A percentile compares a stretch with the other conserved stretches of the same genome.
These are phyloP conservation scores for Penicillium silybi DNA, from an alignment of 495 filamentous ascomycete species.

Conservation along the genomic window DNA sequence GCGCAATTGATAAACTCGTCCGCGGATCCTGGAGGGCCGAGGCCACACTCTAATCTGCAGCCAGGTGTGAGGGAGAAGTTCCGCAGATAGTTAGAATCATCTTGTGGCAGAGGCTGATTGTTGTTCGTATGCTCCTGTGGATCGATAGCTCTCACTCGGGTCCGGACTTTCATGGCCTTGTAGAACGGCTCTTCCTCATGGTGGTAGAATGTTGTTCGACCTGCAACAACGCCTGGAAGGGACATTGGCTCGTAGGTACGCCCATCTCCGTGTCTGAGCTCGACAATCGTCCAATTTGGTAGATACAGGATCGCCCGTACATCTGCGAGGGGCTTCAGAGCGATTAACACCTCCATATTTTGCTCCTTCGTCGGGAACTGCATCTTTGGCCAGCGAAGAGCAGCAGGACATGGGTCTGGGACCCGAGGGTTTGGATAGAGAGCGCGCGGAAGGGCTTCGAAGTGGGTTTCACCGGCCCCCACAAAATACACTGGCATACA, in stretches of 20 bases:
- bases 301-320: conserved; percentile 22
- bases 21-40: conserved; percentile 6
- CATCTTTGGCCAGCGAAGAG: conserved; percentile 19
- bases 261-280: conserved; percentile 21
- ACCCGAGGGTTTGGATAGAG: conserved; percentile 21
- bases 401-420: conserved; percentile 18
- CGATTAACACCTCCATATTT: conserved; percentile 12
- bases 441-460: conserved; percentile 13
- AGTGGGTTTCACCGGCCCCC: conserved; percentile 6
- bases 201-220: conserved; percentile 24
- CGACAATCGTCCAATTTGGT: conserved; percentile 22
- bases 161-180: conserved; percentile 14
- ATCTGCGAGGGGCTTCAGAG: conserved; percentile 20
- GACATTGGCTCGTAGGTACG: conserved; percentile 17
- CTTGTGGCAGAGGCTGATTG: conserved; percentile 15
- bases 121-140: background rate
- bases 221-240: conserved; percentile 21
- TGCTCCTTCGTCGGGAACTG: conserved; percentile 20
- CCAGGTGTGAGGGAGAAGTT: conserved; percentile 19
- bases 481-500: conserved; percentile 25
- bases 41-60: conserved; percentile 17
- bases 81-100: conserved; percentile 25
- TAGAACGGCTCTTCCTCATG: conserved; percentile 18
- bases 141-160: conserved; percentile 13
- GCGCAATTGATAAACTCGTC: conserved; percentile 13